Percentiles rank a stretch among this genome's conserved stretches.
Evolutionary conservation across 306 rosid genomes (phyloP).

Genomic region (Casuarina equisetifolia): DNA sequence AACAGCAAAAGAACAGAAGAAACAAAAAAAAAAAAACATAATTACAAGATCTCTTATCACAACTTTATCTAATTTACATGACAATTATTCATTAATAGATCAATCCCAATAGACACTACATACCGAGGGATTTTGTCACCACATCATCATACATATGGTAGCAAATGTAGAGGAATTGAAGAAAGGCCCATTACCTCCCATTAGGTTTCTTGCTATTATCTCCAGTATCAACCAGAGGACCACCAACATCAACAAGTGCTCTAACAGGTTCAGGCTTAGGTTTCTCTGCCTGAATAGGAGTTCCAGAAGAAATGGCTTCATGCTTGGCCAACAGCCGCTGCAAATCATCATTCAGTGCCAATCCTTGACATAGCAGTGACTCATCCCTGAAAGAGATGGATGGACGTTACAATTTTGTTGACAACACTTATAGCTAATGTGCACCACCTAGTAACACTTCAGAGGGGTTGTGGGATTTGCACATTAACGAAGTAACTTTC

Average conservation of each 20-base stretch:
- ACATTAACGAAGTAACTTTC: neutral
- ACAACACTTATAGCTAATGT: neutral
- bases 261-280: conserved; percentile 50
- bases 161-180: conserved; percentile 7
- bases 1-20: neutral
- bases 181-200: conserved; percentile 45
- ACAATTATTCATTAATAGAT: neutral
- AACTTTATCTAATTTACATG: neutral
- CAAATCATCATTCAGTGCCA: conserved; percentile 91
- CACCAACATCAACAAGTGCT: conserved; percentile 55
- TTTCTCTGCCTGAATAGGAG: conserved; percentile 51
- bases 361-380: conserved; percentile 92
- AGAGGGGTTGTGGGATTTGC: neutral
- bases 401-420: conserved; percentile 8
- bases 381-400: conserved; percentile 64
- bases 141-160: neutral
- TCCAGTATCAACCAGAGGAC: conserved; percentile 83
- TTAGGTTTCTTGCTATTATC: conserved; percentile 55
- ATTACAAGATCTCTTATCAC: neutral
- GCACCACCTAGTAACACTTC: neutral
- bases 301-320: conserved; percentile 86
- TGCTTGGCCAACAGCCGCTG: conserved; percentile 89
- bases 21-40: neutral
- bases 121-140: conserved; percentile 1
- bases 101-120: neutral